Evolutionary conservation across 169 alveolate species (phyloP).

Genomic region (Perkinsus olseni): DNA sequence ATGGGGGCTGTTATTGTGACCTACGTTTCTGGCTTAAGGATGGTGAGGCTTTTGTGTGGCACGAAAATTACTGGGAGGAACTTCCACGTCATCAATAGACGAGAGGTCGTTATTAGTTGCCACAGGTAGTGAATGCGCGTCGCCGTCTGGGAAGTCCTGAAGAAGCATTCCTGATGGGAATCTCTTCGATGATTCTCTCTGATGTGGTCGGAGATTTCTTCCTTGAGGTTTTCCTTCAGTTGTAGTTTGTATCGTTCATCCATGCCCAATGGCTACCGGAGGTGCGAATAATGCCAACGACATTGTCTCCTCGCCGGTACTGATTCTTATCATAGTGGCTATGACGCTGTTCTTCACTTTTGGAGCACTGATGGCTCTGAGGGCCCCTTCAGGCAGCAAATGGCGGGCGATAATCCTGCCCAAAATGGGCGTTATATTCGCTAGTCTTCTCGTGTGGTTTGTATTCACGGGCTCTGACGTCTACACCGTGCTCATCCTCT

Average conservation of each 20-base stretch:
- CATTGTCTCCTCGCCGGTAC: neutral
- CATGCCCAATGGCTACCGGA: neutral
- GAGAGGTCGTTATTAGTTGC: no score
- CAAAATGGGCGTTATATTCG: neutral
- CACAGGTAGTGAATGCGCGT: no score
- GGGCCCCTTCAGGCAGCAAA: neutral
- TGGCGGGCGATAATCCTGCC: neutral
- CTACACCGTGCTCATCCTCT: neutral
- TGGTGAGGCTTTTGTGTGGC: no score
- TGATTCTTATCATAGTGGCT: neutral
- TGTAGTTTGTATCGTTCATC: no score
- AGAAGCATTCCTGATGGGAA: no score
- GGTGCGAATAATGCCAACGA: neutral
- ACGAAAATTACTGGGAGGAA: no score
- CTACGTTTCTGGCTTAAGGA: neutral
- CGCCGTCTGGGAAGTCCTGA: no score
- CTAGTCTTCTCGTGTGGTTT: neutral
- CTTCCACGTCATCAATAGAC: no score
- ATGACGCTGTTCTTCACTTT: neutral
- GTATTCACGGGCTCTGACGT: neutral
- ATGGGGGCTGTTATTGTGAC: neutral
- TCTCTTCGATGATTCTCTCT: no score
- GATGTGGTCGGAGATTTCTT: no score
- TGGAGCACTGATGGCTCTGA: neutral
- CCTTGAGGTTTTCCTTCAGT: no score